Conservation (phyloP, 129 eudicot species). For the Flaveria brownii region DNA sequence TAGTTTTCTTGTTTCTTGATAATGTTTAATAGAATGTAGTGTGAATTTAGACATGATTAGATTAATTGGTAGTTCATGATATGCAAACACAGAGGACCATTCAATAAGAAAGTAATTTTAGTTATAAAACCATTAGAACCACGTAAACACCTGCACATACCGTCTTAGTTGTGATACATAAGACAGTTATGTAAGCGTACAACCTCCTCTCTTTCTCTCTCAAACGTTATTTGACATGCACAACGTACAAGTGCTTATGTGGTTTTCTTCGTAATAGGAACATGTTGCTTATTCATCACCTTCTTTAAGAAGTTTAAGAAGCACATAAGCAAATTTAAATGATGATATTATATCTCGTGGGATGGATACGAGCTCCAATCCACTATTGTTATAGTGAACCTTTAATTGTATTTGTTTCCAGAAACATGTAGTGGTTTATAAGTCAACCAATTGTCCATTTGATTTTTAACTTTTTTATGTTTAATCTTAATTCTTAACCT, state of each 20-base stretch:
- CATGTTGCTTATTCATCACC: too few relatives aligned
- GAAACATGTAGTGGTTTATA: constrained; percentile 12
- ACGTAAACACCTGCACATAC: not conserved
- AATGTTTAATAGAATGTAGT: not conserved
- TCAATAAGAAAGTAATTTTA: too few relatives aligned
- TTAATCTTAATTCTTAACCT: constrained; percentile 8
- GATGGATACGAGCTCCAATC: not conserved
- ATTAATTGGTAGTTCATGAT: constrained; percentile 16
- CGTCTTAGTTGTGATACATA: too few relatives aligned
- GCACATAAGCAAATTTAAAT: not conserved
- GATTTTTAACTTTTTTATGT: not conserved
- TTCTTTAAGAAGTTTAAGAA: too few relatives aligned
- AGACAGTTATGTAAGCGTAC: too few relatives aligned
- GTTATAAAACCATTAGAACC: too few relatives aligned
- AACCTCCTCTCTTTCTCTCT: too few relatives aligned
- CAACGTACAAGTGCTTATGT: too few relatives aligned
- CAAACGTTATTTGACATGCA: too few relatives aligned
- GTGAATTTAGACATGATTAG: not conserved
- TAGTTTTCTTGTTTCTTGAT: not conserved
- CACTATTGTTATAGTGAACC: too few relatives aligned
- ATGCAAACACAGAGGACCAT: not conserved
- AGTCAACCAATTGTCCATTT: not conserved
- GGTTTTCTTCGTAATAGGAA: too few relatives aligned
- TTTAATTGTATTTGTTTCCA: not conserved
- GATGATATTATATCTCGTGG: not conserved